Evolutionary conservation across 164 flowering plant genomes (phyloP), one percentile per base, ranked within the genome.

Genomic region (Nymphaea thermarum): DNA sequence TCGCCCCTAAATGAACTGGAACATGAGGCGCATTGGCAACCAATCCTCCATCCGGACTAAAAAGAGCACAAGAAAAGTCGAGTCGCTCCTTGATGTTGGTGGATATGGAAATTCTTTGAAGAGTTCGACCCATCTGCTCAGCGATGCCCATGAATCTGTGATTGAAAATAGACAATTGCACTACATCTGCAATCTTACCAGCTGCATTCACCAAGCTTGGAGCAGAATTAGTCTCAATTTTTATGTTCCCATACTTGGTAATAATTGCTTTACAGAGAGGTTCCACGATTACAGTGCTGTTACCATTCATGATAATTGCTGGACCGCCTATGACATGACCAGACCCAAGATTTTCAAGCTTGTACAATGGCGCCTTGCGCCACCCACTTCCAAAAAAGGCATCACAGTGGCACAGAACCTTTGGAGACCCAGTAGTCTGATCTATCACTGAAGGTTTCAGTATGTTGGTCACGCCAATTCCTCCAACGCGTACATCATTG

Each of bases 21-120:
- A 94, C 99, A 75, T 94, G 99, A 36, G 99, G 99, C 1, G 99
- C 99, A 84, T 94, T 94, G 41, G 99, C 99, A 60, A 91, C 98
- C 11, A 94, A 78, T 44, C 99, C 99, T 5, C 98, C 98, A 77
- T 91, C 87, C 44, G 99, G 99, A 68, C 84, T 90, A 74, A 94
- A 94, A 42, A 94, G 87, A 53, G 99, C 98, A 78, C 99, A 94
- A 63, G 99, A 94, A 73, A 94, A 94, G 79, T 94, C 98, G 59
- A 94, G 84, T 42, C 99, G 79, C 73, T 94, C 99, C 72, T 94
- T 94, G 70, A 94, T 94, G 72, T 94, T 94, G 63, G 99, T 94
- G 63, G 99, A 94, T 64, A 94, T 91, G 64, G 99, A 91, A 63
- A 96, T 94, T 76, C 99, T 82, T 75, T 94, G 99, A 5, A 94